A percentile compares a stretch with the other conserved stretches of the same genome.
Conservation (phyloP, 129 eudicot species). For the Ambrosia artemisiifolia region DNA sequence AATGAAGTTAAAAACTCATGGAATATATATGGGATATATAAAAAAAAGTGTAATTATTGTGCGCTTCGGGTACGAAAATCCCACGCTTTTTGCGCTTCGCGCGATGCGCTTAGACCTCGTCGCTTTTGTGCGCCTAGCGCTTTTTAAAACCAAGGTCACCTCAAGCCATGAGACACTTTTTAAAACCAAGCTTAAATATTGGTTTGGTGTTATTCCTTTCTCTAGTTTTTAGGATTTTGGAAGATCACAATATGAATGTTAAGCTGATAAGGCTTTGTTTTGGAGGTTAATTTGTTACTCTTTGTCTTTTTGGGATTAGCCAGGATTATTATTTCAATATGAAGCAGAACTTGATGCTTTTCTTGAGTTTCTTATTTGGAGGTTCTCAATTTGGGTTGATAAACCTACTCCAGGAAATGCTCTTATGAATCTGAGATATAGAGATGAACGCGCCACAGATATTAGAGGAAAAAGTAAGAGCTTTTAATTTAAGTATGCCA, state of each 20-base stretch:
- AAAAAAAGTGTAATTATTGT: too few relatives aligned
- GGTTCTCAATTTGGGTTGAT: conserved; percentile 99
- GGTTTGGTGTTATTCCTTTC: neutral
- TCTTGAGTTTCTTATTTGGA: conserved; percentile 96
- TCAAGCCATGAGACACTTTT: too few relatives aligned
- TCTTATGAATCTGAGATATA: conserved; percentile 91
- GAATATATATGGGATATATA: too few relatives aligned
- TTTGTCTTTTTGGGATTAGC: conserved; percentile 74
- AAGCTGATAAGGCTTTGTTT: conserved; percentile 3
- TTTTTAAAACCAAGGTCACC: too few relatives aligned
- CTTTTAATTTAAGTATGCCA: conserved; percentile 12
- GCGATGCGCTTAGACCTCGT: too few relatives aligned
- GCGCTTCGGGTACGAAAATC: too few relatives aligned
- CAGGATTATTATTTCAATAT: conserved; percentile 95
- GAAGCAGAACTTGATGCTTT: conserved; percentile 98
- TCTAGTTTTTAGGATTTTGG: neutral
- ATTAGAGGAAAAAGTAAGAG: conserved; percentile 71
- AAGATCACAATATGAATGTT: neutral
- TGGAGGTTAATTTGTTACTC: conserved; percentile 37
- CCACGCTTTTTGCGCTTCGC: too few relatives aligned
- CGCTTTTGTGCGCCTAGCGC: too few relatives aligned
- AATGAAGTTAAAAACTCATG: too few relatives aligned
- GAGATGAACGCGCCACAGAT: conserved; percentile 89
- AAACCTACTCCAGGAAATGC: conserved; percentile 99
- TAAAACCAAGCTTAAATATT: too few relatives aligned